Evolutionary conservation across 352 stramenopile genomes (phyloP).

Genomic region (Phytophthora chlamydospora): DNA sequence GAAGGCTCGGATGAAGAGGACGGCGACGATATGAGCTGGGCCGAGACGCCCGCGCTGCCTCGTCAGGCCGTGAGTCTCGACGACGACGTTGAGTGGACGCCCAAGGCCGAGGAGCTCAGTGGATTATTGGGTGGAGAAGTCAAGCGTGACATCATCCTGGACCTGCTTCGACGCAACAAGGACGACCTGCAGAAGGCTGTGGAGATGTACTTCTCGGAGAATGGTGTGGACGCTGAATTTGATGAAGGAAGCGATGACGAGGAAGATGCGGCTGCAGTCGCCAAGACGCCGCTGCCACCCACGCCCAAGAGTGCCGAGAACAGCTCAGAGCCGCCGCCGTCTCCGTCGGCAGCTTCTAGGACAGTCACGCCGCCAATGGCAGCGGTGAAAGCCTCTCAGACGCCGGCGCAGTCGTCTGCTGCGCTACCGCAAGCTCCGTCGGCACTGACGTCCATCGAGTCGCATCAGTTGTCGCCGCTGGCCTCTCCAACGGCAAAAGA

Average conservation of each 20-base stretch:
- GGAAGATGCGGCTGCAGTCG: conserved; percentile 31
- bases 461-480: conserved; percentile 64
- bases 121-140: conserved; percentile 80
- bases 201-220: conserved; percentile 82
- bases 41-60: conserved; percentile 24
- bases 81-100: conserved; percentile 40
- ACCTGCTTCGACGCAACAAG: conserved; percentile 64
- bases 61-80: conserved; percentile 14
- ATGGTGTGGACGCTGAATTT: conserved; percentile 49
- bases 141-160: conserved; percentile 54
- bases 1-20: conserved; percentile 54
- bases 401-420: conserved; percentile 40
- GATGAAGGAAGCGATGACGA: conserved; percentile 53
- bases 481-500: conserved; percentile 35
- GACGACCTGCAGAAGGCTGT: conserved; percentile 80
- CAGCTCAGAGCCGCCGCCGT: conserved; percentile 11
- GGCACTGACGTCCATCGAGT: conserved; percentile 51
- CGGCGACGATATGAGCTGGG: conserved; percentile 22
- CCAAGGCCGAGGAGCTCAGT: conserved; percentile 60
- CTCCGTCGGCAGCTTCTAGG: conserved; percentile 17
- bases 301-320: conserved; percentile 20
- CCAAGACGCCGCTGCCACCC: conserved; percentile 23
- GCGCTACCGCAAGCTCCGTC: conserved; percentile 45
- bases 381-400: conserved; percentile 22
- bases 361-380: conserved; percentile 31